These are phyloP conservation scores for Myxozyma nipponensis DNA, from an alignment of 805 yeast genomes.

Conservation along the genomic window DNA sequence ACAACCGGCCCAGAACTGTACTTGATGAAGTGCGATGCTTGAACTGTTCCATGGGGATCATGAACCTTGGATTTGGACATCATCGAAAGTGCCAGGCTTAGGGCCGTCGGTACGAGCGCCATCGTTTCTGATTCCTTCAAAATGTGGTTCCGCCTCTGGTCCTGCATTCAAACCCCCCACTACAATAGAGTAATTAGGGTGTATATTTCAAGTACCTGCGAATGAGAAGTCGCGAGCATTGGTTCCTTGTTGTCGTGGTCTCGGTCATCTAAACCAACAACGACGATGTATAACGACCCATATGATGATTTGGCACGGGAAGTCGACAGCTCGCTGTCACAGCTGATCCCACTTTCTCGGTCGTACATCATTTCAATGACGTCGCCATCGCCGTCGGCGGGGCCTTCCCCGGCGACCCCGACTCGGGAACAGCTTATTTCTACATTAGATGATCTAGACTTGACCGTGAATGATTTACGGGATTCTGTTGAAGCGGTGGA, in stretches of 20 bases:
- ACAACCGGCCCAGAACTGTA: too few species aligned
- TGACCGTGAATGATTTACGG: slow-evolving; percentile 20
- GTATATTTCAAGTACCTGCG: too few species aligned
- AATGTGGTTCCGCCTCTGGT: too few species aligned
- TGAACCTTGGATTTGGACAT: too few species aligned
- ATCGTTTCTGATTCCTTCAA: too few species aligned
- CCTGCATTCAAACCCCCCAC: too few species aligned
- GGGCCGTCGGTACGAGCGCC: too few species aligned
- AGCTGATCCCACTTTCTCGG: slow-evolving; percentile 16
- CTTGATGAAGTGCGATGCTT: too few species aligned
- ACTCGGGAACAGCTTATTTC: slow-evolving; percentile 15
- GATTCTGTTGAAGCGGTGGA: slow-evolving; percentile 25
- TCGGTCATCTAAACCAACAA: neutral
- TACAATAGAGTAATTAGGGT: too few species aligned
- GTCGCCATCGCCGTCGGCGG: slow-evolving; percentile 22
- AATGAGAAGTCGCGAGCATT: neutral
- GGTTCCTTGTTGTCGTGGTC: neutral
- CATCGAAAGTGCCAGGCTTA: too few species aligned
- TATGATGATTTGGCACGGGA: slow-evolving; percentile 28
- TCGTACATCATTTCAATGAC: slow-evolving; percentile 21
- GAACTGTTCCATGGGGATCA: too few species aligned
- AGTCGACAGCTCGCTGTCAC: slow-evolving; percentile 25
- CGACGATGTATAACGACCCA: slow-evolving; percentile 25
- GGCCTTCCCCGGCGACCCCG: slow-evolving; percentile 25
- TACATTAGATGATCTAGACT: slow-evolving; percentile 23